phyloP scores from a whole-genome alignment of 2,329 filamentous ascomycete species.

The Pestalotiopsis fici region DNA sequence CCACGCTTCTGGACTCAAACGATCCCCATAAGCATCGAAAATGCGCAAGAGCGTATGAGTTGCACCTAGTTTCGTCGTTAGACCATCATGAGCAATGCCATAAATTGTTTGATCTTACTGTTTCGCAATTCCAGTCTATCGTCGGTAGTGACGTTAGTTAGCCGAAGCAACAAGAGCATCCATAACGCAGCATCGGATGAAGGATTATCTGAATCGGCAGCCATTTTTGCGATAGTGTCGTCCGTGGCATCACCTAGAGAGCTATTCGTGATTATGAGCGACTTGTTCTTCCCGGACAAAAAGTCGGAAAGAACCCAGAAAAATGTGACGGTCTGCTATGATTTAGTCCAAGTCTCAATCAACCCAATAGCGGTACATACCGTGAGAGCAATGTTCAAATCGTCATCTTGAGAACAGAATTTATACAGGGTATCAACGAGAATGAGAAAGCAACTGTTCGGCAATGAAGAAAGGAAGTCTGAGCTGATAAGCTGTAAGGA shows the following conservation, averaged over 20 bases:
- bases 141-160: conserved; percentile 73
- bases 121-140: conserved; percentile 76
- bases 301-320: conserved; percentile 96
- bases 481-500: conserved; percentile 92
- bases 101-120: conserved; percentile 44
- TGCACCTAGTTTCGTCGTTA: conserved; percentile 52
- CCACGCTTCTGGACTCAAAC: conserved; percentile 78
- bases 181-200: conserved; percentile 73
- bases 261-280: conserved; percentile 58
- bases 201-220: conserved; percentile 57
- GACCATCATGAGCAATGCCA: conserved; percentile 20
- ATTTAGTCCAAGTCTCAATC: conserved; percentile 7
- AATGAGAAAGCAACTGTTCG: conserved; percentile 70
- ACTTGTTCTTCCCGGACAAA: conserved; percentile 62
- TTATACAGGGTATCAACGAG: conserved; percentile 86
- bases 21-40: conserved; percentile 86
- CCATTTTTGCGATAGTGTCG: conserved; percentile 56
- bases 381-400: conserved; percentile 93
- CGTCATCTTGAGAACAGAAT: conserved; percentile 87
- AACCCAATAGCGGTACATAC: conserved; percentile 44
- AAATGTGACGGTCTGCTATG: conserved; percentile 77
- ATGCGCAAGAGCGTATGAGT: conserved; percentile 90
- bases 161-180: conserved; percentile 72
- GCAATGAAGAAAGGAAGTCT: conserved; percentile 80
- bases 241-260: conserved; percentile 58